A percentile compares a stretch with the other conserved stretches of the same genome.
These are phyloP conservation scores for Sugiyamaella pinicola DNA, from an alignment of 1,139 yeast genomes.

Conservation along the genomic window DNA sequence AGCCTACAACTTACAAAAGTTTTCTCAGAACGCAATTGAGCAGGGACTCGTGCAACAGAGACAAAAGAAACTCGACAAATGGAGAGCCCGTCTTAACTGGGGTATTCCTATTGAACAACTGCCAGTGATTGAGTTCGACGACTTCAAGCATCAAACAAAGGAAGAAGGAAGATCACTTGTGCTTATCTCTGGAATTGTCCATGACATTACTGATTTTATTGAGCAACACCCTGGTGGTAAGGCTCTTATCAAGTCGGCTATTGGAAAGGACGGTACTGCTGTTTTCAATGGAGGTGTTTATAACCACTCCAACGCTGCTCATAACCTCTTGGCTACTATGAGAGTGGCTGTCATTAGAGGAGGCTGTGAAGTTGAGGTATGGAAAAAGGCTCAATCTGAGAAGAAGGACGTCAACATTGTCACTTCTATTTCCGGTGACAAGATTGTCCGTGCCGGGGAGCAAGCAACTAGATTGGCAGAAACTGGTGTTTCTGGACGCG, in stretches of 20 bases:
- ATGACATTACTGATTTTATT: conserved; percentile 81
- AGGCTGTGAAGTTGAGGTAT: conserved; percentile 81
- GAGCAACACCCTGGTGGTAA: conserved; percentile 98
- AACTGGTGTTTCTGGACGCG: conserved; percentile 40
- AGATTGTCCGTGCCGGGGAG: conserved; percentile 60
- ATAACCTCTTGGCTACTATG: conserved; percentile 91
- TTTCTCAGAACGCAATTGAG: conserved; percentile 93
- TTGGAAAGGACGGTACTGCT: conserved; percentile 95
- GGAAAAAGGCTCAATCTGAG: conserved; percentile 63
- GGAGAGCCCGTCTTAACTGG: conserved; percentile 84
- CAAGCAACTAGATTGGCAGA: conserved; percentile 52
- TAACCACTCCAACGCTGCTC: conserved; percentile 96
- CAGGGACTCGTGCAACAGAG: conserved; percentile 96
- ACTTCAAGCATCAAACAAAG: conserved; percentile 70
- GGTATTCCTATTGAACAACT: conserved; percentile 82
- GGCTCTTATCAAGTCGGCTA: conserved; percentile 78
- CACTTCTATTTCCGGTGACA: conserved; percentile 53
- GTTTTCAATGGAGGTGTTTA: conserved; percentile 98
- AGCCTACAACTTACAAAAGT: conserved; percentile 87
- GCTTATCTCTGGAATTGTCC: conserved; percentile 91
- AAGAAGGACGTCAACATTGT: conserved; percentile 57
- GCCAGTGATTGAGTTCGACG: conserved; percentile 89
- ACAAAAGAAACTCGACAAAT: conserved; percentile 88
- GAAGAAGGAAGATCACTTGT: conserved; percentile 57
- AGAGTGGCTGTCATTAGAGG: conserved; percentile 92